Conservation (phyloP, 2,329 filamentous ascomycete species). For the Alternaria triticimaculans region DNA sequence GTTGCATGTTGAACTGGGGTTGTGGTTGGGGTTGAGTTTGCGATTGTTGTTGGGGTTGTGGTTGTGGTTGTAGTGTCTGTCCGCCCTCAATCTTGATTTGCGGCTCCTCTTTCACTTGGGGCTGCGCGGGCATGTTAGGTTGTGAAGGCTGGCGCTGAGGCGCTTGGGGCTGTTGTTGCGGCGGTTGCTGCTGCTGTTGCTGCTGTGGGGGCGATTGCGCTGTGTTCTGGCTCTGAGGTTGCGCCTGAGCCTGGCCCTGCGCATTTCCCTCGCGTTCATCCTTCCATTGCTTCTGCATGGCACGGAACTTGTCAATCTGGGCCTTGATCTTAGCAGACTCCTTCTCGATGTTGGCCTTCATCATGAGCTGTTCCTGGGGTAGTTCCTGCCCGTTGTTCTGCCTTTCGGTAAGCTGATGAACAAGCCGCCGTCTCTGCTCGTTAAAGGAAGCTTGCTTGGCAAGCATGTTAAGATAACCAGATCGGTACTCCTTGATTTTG, state of each 20-base stretch:
- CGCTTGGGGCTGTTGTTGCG: slow-evolving; percentile 25
- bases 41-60: slow-evolving; percentile 28
- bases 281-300: slow-evolving; percentile 44
- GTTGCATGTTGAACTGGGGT: slow-evolving; percentile 33
- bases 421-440: slow-evolving; percentile 33
- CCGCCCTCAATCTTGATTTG: slow-evolving; percentile 48
- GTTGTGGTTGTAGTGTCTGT: slow-evolving; percentile 27
- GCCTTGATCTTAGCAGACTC: slow-evolving; percentile 39
- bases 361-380: slow-evolving; percentile 34
- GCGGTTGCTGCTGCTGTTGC: slow-evolving; percentile 35
- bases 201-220: slow-evolving; percentile 28
- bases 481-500: slow-evolving; percentile 46
- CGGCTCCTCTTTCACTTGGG: slow-evolving; percentile 41
- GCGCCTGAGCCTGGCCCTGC: slow-evolving; percentile 40
- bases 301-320: slow-evolving; percentile 46
- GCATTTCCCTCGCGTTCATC: slow-evolving; percentile 41
- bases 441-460: slow-evolving; percentile 40
- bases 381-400: slow-evolving; percentile 42
- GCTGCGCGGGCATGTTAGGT: slow-evolving; percentile 29
- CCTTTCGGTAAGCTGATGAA: slow-evolving; percentile 39
- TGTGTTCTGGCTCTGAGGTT: slow-evolving; percentile 27
- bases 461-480: slow-evolving; percentile 45
- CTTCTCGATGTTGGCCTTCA: slow-evolving; percentile 39
- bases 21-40: slow-evolving; percentile 16
- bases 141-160: slow-evolving; percentile 44